A percentile compares a stretch with the other conserved stretches of the same genome.
phyloP scores from a whole-genome alignment of 306 rosid species.

The Chamaecrista fasciculata region DNA sequence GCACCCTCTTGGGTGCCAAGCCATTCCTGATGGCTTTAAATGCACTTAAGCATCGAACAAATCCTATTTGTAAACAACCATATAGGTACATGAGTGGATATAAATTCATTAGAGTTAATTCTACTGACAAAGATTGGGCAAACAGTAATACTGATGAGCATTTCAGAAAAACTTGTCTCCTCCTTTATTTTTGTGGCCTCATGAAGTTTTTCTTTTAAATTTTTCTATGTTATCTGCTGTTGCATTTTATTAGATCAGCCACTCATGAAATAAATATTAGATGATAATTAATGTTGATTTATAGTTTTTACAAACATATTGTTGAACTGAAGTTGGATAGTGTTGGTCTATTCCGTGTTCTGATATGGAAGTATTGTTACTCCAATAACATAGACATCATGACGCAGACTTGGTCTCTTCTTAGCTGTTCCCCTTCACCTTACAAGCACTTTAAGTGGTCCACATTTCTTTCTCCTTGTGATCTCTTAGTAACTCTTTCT shows the following conservation, averaged over 20 bases:
- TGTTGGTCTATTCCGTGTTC: not conserved
- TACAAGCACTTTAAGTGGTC: not conserved
- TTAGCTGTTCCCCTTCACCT: conserved; percentile 8
- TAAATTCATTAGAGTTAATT: too few relatives aligned
- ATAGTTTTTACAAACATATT: conserved; percentile 4
- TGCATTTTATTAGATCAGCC: conserved; percentile 5
- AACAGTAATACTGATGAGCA: not conserved
- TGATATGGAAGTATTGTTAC: conserved; percentile 1
- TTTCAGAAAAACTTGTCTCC: not conserved
- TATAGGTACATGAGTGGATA: too few relatives aligned
- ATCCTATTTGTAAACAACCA: not conserved
- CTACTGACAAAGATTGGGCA: not conserved
- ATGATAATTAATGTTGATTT: not conserved
- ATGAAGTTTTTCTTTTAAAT: conserved; percentile 11
- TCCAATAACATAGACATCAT: not conserved
- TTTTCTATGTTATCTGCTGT: conserved; percentile 10
- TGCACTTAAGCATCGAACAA: not conserved
- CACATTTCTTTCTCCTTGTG: conserved; percentile 13
- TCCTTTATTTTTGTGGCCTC: not conserved
- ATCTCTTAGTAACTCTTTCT: conserved; percentile 29
- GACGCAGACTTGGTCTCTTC: conserved; percentile 16
- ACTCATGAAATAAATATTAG: conserved; percentile 10
- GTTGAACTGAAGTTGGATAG: conserved; percentile 10
- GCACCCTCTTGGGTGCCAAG: too few relatives aligned
- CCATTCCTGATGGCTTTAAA: too few relatives aligned